phyloP scores from a whole-genome alignment of 805 yeast species.

The Jamesozyma hellenica region DNA sequence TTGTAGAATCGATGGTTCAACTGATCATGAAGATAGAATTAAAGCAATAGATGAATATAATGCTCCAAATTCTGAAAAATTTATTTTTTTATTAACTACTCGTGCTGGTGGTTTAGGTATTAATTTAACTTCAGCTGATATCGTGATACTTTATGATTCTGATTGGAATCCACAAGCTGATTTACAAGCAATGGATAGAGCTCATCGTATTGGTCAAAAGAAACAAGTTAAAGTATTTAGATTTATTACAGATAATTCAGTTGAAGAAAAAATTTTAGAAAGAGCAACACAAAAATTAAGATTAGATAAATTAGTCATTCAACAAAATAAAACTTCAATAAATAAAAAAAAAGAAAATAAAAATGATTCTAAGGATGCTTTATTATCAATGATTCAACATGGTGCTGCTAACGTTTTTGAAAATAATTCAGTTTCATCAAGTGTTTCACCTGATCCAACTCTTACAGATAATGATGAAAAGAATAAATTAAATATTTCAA shows the following conservation, averaged over 20 bases:
- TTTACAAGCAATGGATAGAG: constrained; percentile 83
- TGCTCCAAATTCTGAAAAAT: constrained; percentile 61
- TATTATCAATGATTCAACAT: constrained; percentile 71
- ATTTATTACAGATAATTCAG: constrained; percentile 70
- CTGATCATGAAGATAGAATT: constrained; percentile 70
- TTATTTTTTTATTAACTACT: constrained; percentile 64
- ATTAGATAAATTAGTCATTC: constrained; percentile 73
- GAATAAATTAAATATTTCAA: neutral
- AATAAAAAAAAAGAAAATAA: constrained; percentile 24
- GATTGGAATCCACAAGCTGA: constrained; percentile 91
- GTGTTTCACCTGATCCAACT: constrained; percentile 17
- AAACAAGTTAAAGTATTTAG: constrained; percentile 75
- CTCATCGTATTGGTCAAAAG: constrained; percentile 80
- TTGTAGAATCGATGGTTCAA: constrained; percentile 76
- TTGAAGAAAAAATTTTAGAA: constrained; percentile 73
- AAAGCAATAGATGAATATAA: constrained; percentile 71
- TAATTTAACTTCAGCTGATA: constrained; percentile 67
- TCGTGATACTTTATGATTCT: constrained; percentile 64
- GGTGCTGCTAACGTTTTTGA: constrained; percentile 62
- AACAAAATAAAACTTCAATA: constrained; percentile 47
- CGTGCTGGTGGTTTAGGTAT: constrained; percentile 90
- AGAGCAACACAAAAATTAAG: constrained; percentile 73
- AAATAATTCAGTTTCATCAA: constrained; percentile 2
- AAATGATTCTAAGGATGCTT: constrained; percentile 50
- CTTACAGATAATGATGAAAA: neutral